These are phyloP conservation scores for Fusarium pseudoanthophilum DNA, from an alignment of 2,329 filamentous ascomycete species.

Conservation along the genomic window DNA sequence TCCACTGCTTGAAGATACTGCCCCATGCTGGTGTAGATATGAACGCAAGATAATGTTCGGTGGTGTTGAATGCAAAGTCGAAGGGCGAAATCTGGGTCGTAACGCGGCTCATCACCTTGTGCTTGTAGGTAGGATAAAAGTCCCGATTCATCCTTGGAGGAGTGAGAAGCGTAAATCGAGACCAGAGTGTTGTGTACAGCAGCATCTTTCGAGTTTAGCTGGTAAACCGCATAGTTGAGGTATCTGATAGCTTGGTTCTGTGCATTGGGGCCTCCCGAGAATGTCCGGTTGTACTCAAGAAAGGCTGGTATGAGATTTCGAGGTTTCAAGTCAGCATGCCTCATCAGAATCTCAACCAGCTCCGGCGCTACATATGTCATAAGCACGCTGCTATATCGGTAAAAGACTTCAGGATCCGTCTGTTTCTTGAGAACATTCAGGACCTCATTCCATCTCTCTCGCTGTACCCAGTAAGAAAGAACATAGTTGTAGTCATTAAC, in stretches of 20 bases:
- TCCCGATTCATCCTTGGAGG: constrained; percentile 83
- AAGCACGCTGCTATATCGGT: constrained; percentile 95
- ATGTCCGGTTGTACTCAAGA: constrained; percentile 89
- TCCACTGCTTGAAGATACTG: constrained; percentile 95
- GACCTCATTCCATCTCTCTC: constrained; percentile 90
- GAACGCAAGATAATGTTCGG: constrained; percentile 91
- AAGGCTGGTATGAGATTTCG: constrained; percentile 92
- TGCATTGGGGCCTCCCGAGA: constrained; percentile 68
- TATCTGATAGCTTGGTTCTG: constrained; percentile 95
- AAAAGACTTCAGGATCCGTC: constrained; percentile 91
- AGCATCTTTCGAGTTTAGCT: constrained; percentile 80
- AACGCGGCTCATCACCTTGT: constrained; percentile 86
- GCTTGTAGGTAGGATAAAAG: constrained; percentile 90
- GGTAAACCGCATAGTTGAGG: constrained; percentile 91
- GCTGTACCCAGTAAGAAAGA: constrained; percentile 95
- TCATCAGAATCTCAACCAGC: constrained; percentile 94
- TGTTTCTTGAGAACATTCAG: constrained; percentile 92
- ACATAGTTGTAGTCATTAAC: constrained; percentile 95
- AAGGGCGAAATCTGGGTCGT: constrained; percentile 95
- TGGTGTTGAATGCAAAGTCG: constrained; percentile 95
- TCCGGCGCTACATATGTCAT: constrained; percentile 89
- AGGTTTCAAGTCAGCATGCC: constrained; percentile 85
- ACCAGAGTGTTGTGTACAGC: constrained; percentile 97
- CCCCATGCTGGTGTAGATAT: constrained; percentile 97
- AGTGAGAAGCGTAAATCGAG: constrained; percentile 91